Conservation (phyloP, 2,329 filamentous ascomycete genomes). For the Aspergillus chevalieri region DNA sequence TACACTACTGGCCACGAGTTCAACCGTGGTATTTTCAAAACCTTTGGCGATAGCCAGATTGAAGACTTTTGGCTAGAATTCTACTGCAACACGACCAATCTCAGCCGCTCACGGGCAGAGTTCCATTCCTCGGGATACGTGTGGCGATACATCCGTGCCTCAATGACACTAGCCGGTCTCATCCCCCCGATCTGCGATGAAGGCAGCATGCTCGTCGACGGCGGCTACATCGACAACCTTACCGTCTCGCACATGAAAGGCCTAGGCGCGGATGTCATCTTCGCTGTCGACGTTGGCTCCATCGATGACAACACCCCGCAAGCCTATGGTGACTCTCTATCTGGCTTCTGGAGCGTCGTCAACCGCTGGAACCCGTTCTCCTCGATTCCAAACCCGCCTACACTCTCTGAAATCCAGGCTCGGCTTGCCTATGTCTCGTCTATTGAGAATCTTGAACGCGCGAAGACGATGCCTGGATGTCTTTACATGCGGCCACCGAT, state of each 20-base stretch:
- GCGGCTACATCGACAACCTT: constrained; percentile 94
- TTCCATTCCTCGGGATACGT: constrained; percentile 95
- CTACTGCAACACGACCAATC: constrained; percentile 99
- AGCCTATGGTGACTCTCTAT: constrained; percentile 86
- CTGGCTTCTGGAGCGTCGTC: constrained; percentile 87
- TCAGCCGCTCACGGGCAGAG: constrained; percentile 85
- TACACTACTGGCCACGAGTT: constrained; percentile 99
- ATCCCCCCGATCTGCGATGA: constrained; percentile 93
- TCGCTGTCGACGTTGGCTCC: constrained; percentile 89
- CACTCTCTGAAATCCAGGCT: constrained; percentile 90
- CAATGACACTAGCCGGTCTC: constrained; percentile 91
- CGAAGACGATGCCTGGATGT: constrained; percentile 84
- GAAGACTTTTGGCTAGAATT: constrained; percentile 99
- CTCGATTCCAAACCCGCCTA: constrained; percentile 81
- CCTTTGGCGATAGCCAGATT: constrained; percentile 92
- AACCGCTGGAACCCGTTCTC: constrained; percentile 98
- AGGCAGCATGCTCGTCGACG: constrained; percentile 91
- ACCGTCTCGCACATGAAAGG: constrained; percentile 97
- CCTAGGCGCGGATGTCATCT: constrained; percentile 86
- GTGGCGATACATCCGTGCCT: constrained; percentile 93
- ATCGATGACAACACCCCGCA: constrained; percentile 90
- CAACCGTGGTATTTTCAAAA: constrained; percentile 98
- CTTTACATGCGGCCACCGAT: constrained; percentile 95
- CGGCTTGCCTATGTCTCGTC: constrained; percentile 90
- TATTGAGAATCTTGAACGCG: constrained; percentile 87